These are phyloP conservation scores for Trypanosoma avium DNA, from an alignment of 208 protist species.

Conservation along the genomic window DNA sequence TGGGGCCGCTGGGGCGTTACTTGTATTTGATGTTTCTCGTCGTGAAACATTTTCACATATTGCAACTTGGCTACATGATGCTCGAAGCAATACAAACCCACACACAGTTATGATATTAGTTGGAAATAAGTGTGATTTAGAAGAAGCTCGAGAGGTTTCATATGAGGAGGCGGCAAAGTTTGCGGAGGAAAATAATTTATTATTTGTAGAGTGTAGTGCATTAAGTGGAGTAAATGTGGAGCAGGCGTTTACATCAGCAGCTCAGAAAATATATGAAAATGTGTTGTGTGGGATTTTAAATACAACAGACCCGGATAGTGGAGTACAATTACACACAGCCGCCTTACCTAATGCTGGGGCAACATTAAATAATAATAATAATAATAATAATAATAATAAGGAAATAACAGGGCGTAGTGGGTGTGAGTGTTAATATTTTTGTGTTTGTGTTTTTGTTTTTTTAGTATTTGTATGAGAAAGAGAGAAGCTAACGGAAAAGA, in stretches of 20 bases:
- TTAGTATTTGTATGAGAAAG: background rate
- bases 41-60: slow-evolving; percentile 85
- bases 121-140: slow-evolving; percentile 96
- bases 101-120: slow-evolving; percentile 90
- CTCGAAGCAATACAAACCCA: slow-evolving; percentile 85
- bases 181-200: slow-evolving; percentile 94
- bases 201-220: slow-evolving; percentile 95
- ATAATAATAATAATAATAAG: background rate
- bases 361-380: slow-evolving; percentile 1
- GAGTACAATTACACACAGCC: slow-evolving; percentile 73
- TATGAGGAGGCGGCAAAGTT: slow-evolving; percentile 96
- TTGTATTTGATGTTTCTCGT: slow-evolving; percentile 96
- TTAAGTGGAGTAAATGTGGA: slow-evolving; percentile 94
- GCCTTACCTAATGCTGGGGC: slow-evolving; percentile 31
- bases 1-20: slow-evolving; percentile 93
- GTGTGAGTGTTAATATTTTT: background rate
- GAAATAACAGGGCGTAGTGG: background rate
- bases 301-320: slow-evolving; percentile 69
- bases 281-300: slow-evolving; percentile 93
- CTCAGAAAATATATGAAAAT: slow-evolving; percentile 93
- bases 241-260: slow-evolving; percentile 93
- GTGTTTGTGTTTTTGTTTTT: no score
- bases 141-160: slow-evolving; percentile 94
- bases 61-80: slow-evolving; percentile 95
- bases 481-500: slow-evolving; percentile 14